Evolutionary conservation across 2,329 filamentous ascomycete genomes (phyloP), one percentile per base, ranked within the genome.

Genomic region (Ceratocystis huliohia): DNA sequence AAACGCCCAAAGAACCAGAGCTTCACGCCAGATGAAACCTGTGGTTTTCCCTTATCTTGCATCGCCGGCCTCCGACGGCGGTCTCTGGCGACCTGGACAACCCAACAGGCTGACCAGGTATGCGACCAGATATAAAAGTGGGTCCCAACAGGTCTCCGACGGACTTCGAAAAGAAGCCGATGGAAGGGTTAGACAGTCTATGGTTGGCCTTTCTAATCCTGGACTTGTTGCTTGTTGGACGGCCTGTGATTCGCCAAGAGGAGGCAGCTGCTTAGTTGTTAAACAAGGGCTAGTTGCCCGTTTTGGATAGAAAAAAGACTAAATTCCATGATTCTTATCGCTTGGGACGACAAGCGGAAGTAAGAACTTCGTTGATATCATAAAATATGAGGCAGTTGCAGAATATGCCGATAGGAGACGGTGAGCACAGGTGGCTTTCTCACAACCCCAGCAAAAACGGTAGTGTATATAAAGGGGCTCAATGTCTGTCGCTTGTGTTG

Each of bases 61-160:
- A 59, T 59, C 28, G 56, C 56, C 56, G 56, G 56, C 30, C 56
- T 59, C 56, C 56, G 56, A 25, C 56, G 56, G 56, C 56, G 25
- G 30, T 59, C 15, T 59, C 56, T 17, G 33, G 15, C 30, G 56
- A 28, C 17, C 2, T 17, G n/a, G 22, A 20, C 20, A 10, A 20
- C 4, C n/a, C 3, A 53, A 10, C 17, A 53, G 48, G n/a, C 1
- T 22, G 46, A 25, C 46, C n/a, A 22, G 46, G 46, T 2, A n/a
- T 25, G 10, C 25, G 30, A 46, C 17, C 17, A 63, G 2, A 30
- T 37, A 48, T 28, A 46, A 50, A 50, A 63, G 22, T 25, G 17
- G 62, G 15, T 4, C 10, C 33, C 17, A 5, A 17, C 13, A 33
- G 62, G 62, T 33, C 28, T 46, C 62, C 62, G 62, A 30, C 62